These are phyloP conservation scores for Thozetella sp. DNA, from an alignment of 495 filamentous ascomycete genomes.

Conservation along the genomic window DNA sequence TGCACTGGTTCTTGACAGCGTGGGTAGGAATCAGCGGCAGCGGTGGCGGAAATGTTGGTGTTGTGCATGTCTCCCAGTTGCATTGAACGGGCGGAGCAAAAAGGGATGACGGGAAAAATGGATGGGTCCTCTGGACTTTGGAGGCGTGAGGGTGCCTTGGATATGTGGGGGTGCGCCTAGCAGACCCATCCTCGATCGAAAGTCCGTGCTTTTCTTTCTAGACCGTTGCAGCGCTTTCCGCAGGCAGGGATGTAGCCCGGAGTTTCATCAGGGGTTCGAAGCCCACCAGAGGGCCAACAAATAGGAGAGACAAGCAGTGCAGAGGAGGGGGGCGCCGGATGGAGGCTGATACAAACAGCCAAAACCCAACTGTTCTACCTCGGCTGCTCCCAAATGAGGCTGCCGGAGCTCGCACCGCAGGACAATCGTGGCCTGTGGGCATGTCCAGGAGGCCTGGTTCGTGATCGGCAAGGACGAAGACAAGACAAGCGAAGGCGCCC, in stretches of 20 bases:
- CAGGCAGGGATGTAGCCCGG: neutral
- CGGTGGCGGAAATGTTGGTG: too few relatives aligned
- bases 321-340: neutral
- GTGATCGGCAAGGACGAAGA: neutral
- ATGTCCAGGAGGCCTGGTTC: neutral
- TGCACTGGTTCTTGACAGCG: constrained; percentile 1
- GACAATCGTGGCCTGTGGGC: too few relatives aligned
- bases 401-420: neutral
- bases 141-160: too few relatives aligned
- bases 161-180: constrained; percentile 1
- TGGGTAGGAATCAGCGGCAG: neutral
- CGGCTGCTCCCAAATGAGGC: neutral
- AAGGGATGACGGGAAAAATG: neutral
- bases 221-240: neutral
- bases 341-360: neutral
- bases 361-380: neutral
- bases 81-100: neutral
- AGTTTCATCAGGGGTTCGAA: constrained; percentile 1
- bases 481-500: neutral
- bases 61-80: too few relatives aligned
- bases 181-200: neutral
- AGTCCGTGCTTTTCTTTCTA: constrained; percentile 1
- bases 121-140: too few relatives aligned
- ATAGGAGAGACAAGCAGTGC: neutral
- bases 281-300: neutral